Evolutionary conservation across 2,329 filamentous ascomycete species (phyloP).

Genomic region (Botrytis paeoniae): DNA sequence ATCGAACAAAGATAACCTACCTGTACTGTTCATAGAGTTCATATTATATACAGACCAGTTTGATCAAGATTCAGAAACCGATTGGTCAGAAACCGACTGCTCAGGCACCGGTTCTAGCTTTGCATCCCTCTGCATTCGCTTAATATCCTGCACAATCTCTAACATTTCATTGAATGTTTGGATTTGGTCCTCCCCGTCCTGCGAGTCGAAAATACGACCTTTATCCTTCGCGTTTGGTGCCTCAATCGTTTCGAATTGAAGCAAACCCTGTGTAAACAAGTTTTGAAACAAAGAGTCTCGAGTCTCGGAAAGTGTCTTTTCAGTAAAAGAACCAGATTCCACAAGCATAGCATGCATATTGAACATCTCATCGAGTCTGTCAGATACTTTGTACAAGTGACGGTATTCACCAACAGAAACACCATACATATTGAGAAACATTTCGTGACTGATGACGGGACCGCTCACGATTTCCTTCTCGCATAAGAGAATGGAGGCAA

Average conservation of each 20-base stretch:
- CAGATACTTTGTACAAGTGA: not conserved
- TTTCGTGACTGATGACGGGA: not conserved
- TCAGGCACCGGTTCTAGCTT: not conserved
- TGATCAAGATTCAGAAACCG: not conserved
- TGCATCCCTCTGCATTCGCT: not conserved
- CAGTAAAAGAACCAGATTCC: constrained; percentile 6
- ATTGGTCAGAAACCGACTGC: not conserved
- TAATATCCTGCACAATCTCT: not conserved
- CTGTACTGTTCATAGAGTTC: no score
- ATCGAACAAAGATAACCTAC: not conserved
- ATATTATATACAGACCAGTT: not conserved
- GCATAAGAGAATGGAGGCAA: not conserved
- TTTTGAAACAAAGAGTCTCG: not conserved
- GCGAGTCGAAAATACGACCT: not conserved
- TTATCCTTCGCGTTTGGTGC: not conserved
- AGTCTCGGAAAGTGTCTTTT: not conserved
- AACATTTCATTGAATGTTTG: not conserved
- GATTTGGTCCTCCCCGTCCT: not conserved
- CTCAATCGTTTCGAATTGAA: not conserved
- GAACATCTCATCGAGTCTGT: not conserved
- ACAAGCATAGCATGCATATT: constrained; percentile 1
- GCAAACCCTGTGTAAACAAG: not conserved
- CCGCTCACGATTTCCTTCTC: not conserved
- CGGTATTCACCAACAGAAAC: constrained; percentile 6
- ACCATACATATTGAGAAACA: constrained; percentile 5